Conservation (phyloP, 176 grass and related monocot genomes). For the Poa annua region DNA sequence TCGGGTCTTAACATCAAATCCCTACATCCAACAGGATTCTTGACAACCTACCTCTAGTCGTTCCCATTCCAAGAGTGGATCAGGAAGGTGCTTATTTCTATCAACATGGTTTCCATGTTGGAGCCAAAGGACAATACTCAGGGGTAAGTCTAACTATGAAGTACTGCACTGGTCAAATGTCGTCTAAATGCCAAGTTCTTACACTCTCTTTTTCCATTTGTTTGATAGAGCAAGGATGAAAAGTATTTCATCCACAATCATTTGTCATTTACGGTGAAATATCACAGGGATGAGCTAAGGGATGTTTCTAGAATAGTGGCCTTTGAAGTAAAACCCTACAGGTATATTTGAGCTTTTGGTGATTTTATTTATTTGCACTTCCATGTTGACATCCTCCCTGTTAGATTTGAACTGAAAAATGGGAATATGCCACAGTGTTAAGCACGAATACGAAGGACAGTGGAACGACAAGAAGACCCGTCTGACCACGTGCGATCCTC, state of each 20-base stretch:
- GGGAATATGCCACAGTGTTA: conserved; percentile 62
- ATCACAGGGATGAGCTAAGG: conserved; percentile 76
- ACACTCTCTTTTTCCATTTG: conserved; percentile 9
- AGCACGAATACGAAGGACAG: conserved; percentile 77
- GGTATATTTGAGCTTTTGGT: conserved; percentile 44
- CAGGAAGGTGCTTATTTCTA: conserved; percentile 73
- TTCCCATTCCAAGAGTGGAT: conserved; percentile 83
- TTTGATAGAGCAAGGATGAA: conserved; percentile 79
- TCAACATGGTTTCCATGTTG: conserved; percentile 88
- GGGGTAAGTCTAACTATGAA: conserved; percentile 54
- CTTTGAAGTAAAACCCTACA: conserved; percentile 86
- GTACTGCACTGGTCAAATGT: conserved; percentile 18
- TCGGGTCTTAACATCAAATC: conserved; percentile 27
- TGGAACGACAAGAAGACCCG: conserved; percentile 75
- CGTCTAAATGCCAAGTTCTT: conserved; percentile 25
- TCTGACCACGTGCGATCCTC: conserved; percentile 82
- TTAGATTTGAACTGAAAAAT: conserved; percentile 30
- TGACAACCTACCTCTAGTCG: conserved; percentile 84
- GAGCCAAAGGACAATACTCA: conserved; percentile 81
- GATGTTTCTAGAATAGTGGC: conserved; percentile 82
- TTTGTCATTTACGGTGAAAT: conserved; percentile 81
- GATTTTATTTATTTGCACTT: conserved; percentile 33
- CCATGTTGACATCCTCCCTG: neutral
- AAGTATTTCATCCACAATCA: conserved; percentile 91
- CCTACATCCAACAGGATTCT: conserved; percentile 68